phyloP scores from a whole-genome alignment of 257 asterid species.

The Fraxinus quadrangulata region DNA sequence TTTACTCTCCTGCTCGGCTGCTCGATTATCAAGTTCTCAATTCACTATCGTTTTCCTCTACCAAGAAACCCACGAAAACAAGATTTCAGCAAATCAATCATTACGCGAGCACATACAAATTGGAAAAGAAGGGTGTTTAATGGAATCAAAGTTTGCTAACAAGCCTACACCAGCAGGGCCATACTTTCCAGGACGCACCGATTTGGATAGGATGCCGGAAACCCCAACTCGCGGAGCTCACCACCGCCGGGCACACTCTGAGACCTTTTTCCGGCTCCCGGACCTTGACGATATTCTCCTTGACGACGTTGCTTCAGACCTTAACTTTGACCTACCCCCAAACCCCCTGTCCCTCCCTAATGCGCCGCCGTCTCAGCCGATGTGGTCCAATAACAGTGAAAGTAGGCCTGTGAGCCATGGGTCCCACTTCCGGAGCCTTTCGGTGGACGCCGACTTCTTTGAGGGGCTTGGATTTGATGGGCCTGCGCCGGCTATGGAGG shows the following conservation, averaged over 20 bases:
- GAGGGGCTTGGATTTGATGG: slow-evolving; percentile 66
- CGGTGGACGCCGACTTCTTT: slow-evolving; percentile 86
- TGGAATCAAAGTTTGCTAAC: slow-evolving; percentile 66
- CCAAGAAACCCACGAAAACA: slow-evolving; percentile 7
- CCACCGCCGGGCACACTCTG: slow-evolving; percentile 94
- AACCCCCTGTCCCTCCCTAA: slow-evolving; percentile 38
- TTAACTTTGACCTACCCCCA: slow-evolving; percentile 42
- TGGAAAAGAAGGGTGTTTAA: slow-evolving; percentile 23
- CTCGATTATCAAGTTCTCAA: background rate
- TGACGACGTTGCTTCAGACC: slow-evolving; percentile 65
- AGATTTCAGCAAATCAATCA: background rate
- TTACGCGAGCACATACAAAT: background rate
- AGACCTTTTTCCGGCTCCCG: slow-evolving; percentile 79
- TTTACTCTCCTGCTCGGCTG: background rate
- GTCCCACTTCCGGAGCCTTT: slow-evolving; percentile 72
- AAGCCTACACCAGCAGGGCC: slow-evolving; percentile 45
- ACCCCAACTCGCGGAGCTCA: slow-evolving; percentile 62
- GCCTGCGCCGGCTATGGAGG: slow-evolving; percentile 33
- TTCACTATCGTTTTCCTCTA: background rate
- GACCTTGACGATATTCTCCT: slow-evolving; percentile 71
- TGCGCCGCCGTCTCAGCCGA: slow-evolving; percentile 36
- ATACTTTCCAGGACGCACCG: slow-evolving; percentile 42
- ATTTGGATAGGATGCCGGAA: slow-evolving; percentile 79
- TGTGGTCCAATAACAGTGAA: slow-evolving; percentile 34
- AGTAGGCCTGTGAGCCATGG: slow-evolving; percentile 23